These are phyloP conservation scores for Aspergillus amoenus DNA, from an alignment of 2,329 filamentous ascomycete genomes.

Conservation along the genomic window DNA sequence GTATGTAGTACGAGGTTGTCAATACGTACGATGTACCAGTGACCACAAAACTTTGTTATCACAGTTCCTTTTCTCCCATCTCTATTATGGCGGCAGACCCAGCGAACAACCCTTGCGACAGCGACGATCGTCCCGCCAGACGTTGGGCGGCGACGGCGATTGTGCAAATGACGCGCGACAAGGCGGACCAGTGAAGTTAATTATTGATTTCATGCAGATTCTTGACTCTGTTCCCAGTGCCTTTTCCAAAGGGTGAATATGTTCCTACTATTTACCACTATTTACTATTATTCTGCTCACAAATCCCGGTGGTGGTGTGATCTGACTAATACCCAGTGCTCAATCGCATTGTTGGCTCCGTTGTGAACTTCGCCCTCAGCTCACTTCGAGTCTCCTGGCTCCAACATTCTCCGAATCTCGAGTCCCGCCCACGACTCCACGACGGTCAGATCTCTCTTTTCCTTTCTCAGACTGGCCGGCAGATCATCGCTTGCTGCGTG, in stretches of 20 bases:
- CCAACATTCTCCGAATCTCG: not conserved
- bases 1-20: not conserved
- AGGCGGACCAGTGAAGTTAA: not conserved
- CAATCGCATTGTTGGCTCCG: not conserved
- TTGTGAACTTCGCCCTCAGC: too few species aligned
- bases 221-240: not conserved
- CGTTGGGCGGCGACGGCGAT: not conserved
- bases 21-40: not conserved
- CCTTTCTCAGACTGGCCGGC: not conserved
- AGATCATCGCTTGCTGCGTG: slow-evolving; percentile 2
- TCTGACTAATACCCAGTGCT: slow-evolving; percentile 10
- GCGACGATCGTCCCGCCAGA: slow-evolving; percentile 1
- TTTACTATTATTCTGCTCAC: too few species aligned
- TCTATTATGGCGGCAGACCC: not conserved
- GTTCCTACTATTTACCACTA: not conserved
- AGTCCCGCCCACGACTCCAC: too few species aligned
- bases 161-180: not conserved
- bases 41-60: too few species aligned
- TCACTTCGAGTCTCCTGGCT: not conserved
- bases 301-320: not conserved
- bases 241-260: not conserved
- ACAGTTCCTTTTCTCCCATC: too few species aligned
- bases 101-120: slow-evolving; percentile 10
- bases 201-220: slow-evolving; percentile 5
- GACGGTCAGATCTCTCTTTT: not conserved